Percentiles rank a stretch among this genome's conserved stretches.
Evolutionary conservation across 2,329 filamentous ascomycete genomes (phyloP).

Genomic region (Alternaria sp.): DNA sequence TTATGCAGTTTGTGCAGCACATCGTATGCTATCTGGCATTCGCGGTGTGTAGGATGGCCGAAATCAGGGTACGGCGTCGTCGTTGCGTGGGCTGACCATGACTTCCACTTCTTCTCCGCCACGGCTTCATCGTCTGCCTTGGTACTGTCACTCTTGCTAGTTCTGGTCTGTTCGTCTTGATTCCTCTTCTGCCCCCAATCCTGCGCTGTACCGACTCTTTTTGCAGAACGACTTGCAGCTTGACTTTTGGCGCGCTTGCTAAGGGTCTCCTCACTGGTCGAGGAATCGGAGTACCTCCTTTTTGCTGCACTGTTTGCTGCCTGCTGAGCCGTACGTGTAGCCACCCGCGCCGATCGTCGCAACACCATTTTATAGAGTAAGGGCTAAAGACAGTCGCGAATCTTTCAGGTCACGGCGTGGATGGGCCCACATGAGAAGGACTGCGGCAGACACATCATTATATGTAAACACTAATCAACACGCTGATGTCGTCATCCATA

Average conservation of each 20-base stretch:
- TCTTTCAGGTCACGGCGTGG: background rate
- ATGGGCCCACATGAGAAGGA: background rate
- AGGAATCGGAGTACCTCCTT: background rate
- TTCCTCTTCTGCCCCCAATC: background rate
- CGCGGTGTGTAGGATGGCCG: conserved; percentile 5
- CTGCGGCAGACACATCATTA: background rate
- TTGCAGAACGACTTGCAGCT: background rate
- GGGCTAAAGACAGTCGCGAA: background rate
- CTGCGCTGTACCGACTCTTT: background rate
- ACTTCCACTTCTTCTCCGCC: conserved; percentile 13
- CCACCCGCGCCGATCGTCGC: background rate
- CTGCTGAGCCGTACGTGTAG: background rate
- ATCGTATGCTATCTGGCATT: conserved; percentile 13
- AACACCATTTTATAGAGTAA: background rate
- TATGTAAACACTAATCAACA: background rate
- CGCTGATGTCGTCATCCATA: background rate
- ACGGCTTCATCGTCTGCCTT: background rate
- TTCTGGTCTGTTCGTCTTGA: background rate
- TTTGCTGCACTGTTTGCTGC: background rate
- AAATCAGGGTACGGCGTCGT: conserved; percentile 15
- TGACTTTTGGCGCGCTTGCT: background rate
- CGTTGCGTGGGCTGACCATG: conserved; percentile 14
- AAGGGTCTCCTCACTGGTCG: background rate
- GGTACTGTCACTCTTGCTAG: background rate
- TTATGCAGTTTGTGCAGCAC: conserved; percentile 11